A percentile compares a stretch with the other conserved stretches of the same genome.
Evolutionary conservation across 768 basidiomycete genomes (phyloP).

Genomic region (Sarcodon aspratus): DNA sequence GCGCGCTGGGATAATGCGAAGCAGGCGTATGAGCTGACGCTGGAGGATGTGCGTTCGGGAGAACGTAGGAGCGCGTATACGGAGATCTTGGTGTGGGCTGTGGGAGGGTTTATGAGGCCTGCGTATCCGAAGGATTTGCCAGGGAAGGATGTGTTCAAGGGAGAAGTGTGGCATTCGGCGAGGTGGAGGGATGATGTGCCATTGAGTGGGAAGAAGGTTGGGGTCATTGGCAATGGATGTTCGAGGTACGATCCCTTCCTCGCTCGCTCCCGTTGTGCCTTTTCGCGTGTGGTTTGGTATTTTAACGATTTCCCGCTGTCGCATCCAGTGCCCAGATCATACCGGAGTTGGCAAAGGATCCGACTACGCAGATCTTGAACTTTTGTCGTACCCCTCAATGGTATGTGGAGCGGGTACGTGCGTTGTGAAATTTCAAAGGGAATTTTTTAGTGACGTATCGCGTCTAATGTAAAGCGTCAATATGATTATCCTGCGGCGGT

Average conservation of each 20-base stretch:
- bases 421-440: background rate
- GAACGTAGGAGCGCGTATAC: constrained; percentile 8
- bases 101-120: constrained; percentile 14
- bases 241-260: constrained; percentile 9
- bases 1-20: constrained; percentile 16
- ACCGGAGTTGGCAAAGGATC: constrained; percentile 12
- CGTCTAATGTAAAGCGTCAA: background rate
- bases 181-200: constrained; percentile 15
- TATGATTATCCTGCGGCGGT: constrained; percentile 2
- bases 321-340: constrained; percentile 16
- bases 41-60: constrained; percentile 11
- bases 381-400: constrained; percentile 18
- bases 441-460: background rate
- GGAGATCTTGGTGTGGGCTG: constrained; percentile 18
- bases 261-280: background rate
- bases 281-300: background rate
- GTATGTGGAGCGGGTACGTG: constrained; percentile 12
- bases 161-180: constrained; percentile 17
- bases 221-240: constrained; percentile 20
- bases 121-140: constrained; percentile 13
- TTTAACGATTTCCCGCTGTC: background rate
- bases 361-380: constrained; percentile 14
- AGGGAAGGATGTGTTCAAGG: constrained; percentile 15
- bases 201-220: constrained; percentile 17
- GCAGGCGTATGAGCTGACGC: constrained; percentile 14